Conservation (phyloP, 768 basidiomycete species). For the Phanerochaete carnosa region DNA sequence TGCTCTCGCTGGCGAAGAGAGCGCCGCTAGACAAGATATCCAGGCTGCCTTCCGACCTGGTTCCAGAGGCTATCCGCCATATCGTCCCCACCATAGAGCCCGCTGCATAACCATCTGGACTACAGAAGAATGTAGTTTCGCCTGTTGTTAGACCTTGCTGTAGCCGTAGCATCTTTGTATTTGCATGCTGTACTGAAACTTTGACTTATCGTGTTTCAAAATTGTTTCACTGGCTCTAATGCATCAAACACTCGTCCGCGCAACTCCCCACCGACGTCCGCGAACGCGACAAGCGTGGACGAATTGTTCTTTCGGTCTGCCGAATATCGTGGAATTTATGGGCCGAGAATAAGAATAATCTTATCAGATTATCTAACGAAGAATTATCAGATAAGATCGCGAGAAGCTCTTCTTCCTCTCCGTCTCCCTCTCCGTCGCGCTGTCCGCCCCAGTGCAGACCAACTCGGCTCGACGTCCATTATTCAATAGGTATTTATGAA, state of each 20-base stretch:
- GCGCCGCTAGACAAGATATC: conserved; percentile 74
- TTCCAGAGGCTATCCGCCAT: conserved; percentile 61
- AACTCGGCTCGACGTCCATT: neutral
- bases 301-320: too few relatives aligned
- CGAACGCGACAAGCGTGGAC: too few relatives aligned
- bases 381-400: conserved; percentile 4
- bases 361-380: neutral
- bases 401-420: neutral
- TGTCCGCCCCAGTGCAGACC: neutral
- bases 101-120: neutral
- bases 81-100: conserved; percentile 49
- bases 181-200: too few relatives aligned
- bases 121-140: too few relatives aligned
- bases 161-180: too few relatives aligned
- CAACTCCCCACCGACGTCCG: too few relatives aligned
- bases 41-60: conserved; percentile 57
- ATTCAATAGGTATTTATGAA: conserved; percentile 11
- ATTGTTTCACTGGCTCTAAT: too few relatives aligned
- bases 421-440: neutral
- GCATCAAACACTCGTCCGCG: too few relatives aligned
- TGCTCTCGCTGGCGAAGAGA: conserved; percentile 74
- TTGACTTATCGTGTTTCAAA: too few relatives aligned
- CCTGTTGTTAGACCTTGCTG: too few relatives aligned
- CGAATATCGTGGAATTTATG: neutral
- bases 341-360: neutral